phyloP scores from a whole-genome alignment of 2,329 filamentous ascomycete species.

The Verticillium longisporum region DNA sequence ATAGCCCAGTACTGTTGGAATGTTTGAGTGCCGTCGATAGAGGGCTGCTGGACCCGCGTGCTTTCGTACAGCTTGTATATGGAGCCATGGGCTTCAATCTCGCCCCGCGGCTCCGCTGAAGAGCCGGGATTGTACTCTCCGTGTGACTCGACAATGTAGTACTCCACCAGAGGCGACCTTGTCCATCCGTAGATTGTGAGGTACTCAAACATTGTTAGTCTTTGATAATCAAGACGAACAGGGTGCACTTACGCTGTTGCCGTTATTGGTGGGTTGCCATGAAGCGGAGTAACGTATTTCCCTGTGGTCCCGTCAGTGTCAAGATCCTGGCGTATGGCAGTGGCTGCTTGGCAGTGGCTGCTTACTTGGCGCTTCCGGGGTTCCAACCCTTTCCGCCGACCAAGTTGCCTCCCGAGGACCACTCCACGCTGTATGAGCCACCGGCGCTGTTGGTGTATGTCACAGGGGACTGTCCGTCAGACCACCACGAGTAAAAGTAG shows the following conservation, averaged over 20 bases:
- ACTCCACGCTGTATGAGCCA: conserved; percentile 37
- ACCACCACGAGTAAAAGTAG: conserved; percentile 43
- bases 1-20: conserved; percentile 48
- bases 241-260: background rate
- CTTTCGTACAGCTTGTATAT: conserved; percentile 45
- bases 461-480: conserved; percentile 33
- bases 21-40: conserved; percentile 46
- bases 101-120: conserved; percentile 33
- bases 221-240: background rate
- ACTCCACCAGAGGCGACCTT: conserved; percentile 26
- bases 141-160: conserved; percentile 12
- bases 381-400: conserved; percentile 54
- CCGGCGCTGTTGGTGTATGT: conserved; percentile 32
- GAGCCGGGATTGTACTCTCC: conserved; percentile 9
- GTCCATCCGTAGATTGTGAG: conserved; percentile 33
- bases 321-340: background rate
- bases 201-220: conserved; percentile 11
- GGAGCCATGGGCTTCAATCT: conserved; percentile 43
- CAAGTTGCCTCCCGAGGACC: conserved; percentile 42
- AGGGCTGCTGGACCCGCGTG: conserved; percentile 42
- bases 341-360: background rate
- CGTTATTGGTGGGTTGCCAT: conserved; percentile 1
- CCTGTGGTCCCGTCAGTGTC: background rate
- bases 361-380: conserved; percentile 40
- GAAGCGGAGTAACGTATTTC: background rate